Percentiles rank a stretch among this genome's conserved stretches.
phyloP scores from a whole-genome alignment of 2,329 filamentous ascomycete species.

The Helotiales sp. region DNA sequence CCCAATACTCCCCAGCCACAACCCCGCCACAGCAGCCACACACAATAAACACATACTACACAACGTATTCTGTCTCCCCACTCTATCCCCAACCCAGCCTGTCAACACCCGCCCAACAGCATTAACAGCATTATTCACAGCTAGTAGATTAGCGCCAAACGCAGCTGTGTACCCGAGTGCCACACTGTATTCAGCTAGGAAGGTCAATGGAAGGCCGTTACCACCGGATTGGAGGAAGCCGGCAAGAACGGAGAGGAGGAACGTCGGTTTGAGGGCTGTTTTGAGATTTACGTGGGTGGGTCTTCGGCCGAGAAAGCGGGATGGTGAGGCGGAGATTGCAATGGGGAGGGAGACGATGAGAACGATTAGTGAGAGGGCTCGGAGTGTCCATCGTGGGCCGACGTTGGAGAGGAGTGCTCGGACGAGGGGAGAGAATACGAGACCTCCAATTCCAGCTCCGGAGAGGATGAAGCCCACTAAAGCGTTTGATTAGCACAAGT shows the following conservation, averaged over 20 bases:
- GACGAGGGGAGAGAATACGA: conserved; percentile 49
- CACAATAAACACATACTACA: conserved; percentile 48
- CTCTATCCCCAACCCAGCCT: conserved; percentile 52
- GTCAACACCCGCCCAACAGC: conserved; percentile 50
- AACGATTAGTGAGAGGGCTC: conserved; percentile 47
- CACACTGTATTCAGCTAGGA: conserved; percentile 54
- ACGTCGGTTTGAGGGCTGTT: conserved; percentile 47
- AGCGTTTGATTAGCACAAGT: not conserved
- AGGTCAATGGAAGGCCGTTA: conserved; percentile 53
- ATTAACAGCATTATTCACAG: conserved; percentile 53
- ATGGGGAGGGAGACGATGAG: conserved; percentile 47
- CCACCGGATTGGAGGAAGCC: conserved; percentile 51
- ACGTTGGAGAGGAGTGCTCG: conserved; percentile 49
- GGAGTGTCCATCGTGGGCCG: conserved; percentile 52
- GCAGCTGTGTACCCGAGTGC: conserved; percentile 49
- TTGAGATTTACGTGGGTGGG: conserved; percentile 47
- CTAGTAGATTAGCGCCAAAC: conserved; percentile 51
- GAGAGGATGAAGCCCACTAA: conserved; percentile 50
- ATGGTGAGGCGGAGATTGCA: conserved; percentile 47
- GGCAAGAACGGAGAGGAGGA: conserved; percentile 49
- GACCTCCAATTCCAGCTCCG: conserved; percentile 50
- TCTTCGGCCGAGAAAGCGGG: conserved; percentile 46
- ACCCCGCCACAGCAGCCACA: conserved; percentile 45
- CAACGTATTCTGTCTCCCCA: conserved; percentile 55
- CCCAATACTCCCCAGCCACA: conserved; percentile 45